phyloP scores from a whole-genome alignment of 2,329 filamentous ascomycete species.

The Aspergillus carbonarius region DNA sequence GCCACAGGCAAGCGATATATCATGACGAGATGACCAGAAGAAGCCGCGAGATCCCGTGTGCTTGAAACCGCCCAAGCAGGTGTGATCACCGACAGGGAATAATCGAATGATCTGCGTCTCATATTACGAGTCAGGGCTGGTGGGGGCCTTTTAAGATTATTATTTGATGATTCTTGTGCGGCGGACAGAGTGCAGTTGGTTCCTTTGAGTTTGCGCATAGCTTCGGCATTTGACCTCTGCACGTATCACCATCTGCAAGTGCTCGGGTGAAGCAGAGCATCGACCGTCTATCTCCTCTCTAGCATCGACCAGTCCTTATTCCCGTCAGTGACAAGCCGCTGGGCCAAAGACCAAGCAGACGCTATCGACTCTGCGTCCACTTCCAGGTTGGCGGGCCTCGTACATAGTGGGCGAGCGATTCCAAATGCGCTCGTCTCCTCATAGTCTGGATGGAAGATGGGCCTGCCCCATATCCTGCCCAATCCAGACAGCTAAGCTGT shows the following conservation, averaged over 20 bases:
- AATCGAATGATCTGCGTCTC: constrained; percentile 9
- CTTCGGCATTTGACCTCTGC: not conserved
- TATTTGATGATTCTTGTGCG: not conserved
- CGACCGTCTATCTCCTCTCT: not conserved
- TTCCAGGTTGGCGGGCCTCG: not conserved
- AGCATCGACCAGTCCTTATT: not conserved
- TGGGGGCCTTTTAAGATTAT: not conserved
- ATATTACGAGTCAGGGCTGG: constrained; percentile 5
- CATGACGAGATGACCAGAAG: not conserved
- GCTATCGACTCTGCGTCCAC: not conserved
- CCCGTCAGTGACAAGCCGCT: not conserved
- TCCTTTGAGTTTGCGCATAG: not conserved
- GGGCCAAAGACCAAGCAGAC: not conserved
- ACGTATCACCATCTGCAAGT: not conserved
- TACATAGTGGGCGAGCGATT: not conserved
- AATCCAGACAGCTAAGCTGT: not conserved
- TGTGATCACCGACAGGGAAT: constrained; percentile 4
- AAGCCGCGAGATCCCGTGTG: not conserved
- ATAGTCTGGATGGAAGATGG: not conserved
- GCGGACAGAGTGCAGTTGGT: not conserved
- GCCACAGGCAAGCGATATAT: not conserved
- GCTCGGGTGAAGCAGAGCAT: not conserved
- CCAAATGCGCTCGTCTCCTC: not conserved
- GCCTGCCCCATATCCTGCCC: constrained; percentile 4
- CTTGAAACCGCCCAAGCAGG: not conserved